These are phyloP conservation scores for Hymenotorrendiella dingleyae DNA, from an alignment of 2,329 filamentous ascomycete genomes.

Conservation along the genomic window DNA sequence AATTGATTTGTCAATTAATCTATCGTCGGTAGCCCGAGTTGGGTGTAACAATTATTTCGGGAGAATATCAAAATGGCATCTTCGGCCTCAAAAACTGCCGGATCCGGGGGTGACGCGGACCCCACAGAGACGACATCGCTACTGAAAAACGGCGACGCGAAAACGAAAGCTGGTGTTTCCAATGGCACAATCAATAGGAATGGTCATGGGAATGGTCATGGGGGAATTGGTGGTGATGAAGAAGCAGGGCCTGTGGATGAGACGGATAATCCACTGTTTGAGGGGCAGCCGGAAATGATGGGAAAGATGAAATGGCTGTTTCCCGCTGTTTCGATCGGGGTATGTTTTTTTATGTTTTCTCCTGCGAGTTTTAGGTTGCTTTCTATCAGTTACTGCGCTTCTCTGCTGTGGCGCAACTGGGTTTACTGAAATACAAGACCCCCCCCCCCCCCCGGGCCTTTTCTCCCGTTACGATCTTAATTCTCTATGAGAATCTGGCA, in stretches of 20 bases:
- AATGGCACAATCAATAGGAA: not conserved
- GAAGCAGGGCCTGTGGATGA: conserved; percentile 12
- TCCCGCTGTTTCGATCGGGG: conserved; percentile 56
- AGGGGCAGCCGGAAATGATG: conserved; percentile 18
- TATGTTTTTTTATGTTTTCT: conserved; percentile 31
- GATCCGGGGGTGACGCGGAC: not conserved
- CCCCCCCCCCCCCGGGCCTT: too few relatives aligned
- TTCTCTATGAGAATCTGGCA: too few relatives aligned
- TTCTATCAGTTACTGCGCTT: not conserved
- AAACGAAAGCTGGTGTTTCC: not conserved
- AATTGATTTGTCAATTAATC: too few relatives aligned
- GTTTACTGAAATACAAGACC: too few relatives aligned
- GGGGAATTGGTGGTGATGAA: conserved; percentile 7
- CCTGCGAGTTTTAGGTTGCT: too few relatives aligned
- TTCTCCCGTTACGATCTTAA: too few relatives aligned
- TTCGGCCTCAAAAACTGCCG: too few relatives aligned
- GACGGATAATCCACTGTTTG: conserved; percentile 18
- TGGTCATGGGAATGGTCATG: not conserved
- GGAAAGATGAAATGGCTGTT: conserved; percentile 52
- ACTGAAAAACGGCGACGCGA: not conserved
- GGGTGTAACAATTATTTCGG: too few relatives aligned
- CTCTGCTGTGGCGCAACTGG: too few relatives aligned
- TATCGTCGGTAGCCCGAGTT: too few relatives aligned
- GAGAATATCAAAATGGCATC: too few relatives aligned
- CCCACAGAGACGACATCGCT: conserved; percentile 1